Percentiles rank a stretch among this genome's conserved stretches.
phyloP scores from a whole-genome alignment of 129 eudicot genomes.

The Lonicera japonica region DNA sequence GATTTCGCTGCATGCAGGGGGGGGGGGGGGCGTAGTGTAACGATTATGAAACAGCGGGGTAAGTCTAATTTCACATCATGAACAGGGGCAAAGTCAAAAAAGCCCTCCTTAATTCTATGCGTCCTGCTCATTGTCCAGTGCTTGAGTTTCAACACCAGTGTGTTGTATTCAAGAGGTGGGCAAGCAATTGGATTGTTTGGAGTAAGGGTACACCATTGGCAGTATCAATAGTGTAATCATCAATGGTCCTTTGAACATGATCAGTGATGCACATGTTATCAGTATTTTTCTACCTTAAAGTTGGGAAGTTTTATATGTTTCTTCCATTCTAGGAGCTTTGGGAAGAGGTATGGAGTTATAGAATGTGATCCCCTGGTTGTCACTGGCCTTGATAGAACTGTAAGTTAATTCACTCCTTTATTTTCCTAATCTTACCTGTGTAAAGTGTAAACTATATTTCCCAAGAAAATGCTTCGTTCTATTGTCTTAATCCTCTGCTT shows the following conservation, averaged over 20 bases:
- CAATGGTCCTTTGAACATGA: slow-evolving; percentile 1
- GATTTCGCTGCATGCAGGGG: not conserved
- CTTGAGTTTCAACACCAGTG: not conserved
- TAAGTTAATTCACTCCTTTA: slow-evolving; percentile 30
- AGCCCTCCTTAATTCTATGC: not conserved
- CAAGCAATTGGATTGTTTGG: not conserved
- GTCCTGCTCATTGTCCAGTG: no score
- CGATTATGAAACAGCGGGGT: not conserved
- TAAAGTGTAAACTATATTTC: no score
- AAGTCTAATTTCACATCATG: not conserved
- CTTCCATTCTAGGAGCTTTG: slow-evolving; percentile 29
- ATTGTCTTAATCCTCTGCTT: no score
- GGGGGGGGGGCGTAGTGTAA: not conserved
- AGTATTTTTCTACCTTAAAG: not conserved
- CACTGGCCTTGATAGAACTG: slow-evolving; percentile 74
- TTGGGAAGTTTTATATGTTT: slow-evolving; percentile 6
- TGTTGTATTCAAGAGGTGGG: not conserved
- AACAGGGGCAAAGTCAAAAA: not conserved
- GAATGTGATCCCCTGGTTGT: slow-evolving; percentile 84
- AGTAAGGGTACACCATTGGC: not conserved
- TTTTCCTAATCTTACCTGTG: not conserved
- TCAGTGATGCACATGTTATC: slow-evolving; percentile 1
- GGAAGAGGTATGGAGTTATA: slow-evolving; percentile 78
- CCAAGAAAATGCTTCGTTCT: no score
- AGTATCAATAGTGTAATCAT: not conserved